phyloP scores from a whole-genome alignment of 176 grass and related monocot genomes.

The Eleusine indica region DNA sequence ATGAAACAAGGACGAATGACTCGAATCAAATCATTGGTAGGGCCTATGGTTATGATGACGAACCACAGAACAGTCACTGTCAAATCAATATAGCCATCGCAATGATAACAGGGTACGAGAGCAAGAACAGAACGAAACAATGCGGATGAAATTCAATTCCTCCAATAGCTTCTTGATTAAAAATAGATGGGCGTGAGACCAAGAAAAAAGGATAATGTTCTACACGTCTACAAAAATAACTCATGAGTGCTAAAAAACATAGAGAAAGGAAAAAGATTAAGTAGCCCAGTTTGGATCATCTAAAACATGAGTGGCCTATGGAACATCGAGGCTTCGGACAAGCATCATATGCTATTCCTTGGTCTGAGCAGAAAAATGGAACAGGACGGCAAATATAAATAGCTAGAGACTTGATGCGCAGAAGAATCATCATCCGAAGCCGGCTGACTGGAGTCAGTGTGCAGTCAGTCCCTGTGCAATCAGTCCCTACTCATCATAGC shows the following conservation, averaged over 20 bases:
- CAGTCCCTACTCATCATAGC: constrained; percentile 37
- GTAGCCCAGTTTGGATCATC: constrained; percentile 40
- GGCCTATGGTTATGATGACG: constrained; percentile 43
- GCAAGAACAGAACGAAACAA: not conserved
- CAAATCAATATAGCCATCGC: constrained; percentile 19
- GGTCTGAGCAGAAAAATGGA: constrained; percentile 29
- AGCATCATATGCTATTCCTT: constrained; percentile 19
- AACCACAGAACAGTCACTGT: constrained; percentile 42
- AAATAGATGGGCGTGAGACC: constrained; percentile 46
- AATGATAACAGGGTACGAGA: not conserved
- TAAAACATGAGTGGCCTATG: constrained; percentile 33
- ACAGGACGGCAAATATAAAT: constrained; percentile 34
- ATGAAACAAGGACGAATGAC: constrained; percentile 46
- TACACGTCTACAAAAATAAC: constrained; percentile 49
- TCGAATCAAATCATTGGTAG: constrained; percentile 76
- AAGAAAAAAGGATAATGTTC: constrained; percentile 24
- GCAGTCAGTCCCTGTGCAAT: constrained; percentile 23
- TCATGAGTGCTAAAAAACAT: constrained; percentile 28
- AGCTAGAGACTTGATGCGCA: constrained; percentile 16
- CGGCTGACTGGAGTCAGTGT: constrained; percentile 34
- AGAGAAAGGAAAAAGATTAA: constrained; percentile 16
- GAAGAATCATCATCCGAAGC: constrained; percentile 35
- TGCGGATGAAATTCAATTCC: constrained; percentile 26
- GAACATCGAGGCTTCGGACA: constrained; percentile 19
- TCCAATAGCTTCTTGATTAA: constrained; percentile 50